Base-by-base conservation (phyloP, 768 basidiomycete genomes). In the Pleurotus citrinopileatus region DNA sequence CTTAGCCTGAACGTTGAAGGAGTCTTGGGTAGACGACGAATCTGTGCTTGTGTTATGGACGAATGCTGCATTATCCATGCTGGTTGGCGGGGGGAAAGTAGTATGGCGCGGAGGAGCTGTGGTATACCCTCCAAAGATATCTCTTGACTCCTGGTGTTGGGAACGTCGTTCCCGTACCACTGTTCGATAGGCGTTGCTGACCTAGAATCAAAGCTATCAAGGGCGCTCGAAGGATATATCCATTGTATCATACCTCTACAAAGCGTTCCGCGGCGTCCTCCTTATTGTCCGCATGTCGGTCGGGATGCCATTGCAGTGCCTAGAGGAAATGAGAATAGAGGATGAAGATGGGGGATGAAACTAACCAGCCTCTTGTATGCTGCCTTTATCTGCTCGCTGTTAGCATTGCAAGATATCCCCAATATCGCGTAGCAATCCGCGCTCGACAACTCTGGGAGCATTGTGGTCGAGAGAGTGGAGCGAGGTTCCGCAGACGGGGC, bases 271-370 rank as follows among this genome's bases (percentile, higher is more conserved):
- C 77, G 15, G 82, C 81, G 42, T 65, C 64, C 54, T 83, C 78
- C 62, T 78, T 81, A 55, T 78, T 73, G 23, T 72, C 66, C 19
- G 66, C 60, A 66, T 83, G 81, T 56, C 82, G 83, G 67, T 86
- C 84, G 57, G 84, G 84, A 59, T 87, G 84, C 83, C 84, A 87
- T 61, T 74, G 76, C 53, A 86, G 69, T 59, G 82, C 84, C 84
- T 68, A 59, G 55, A 42, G 55, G 15, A 6, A 17, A 27, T 47
- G 12, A 28, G 29, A 12, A 25, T 56, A 59, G 44, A 62, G 52
- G 54, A 56, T 54, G 56, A 57, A 51, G 29, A 50, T 58, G 55
- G 37, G 25, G n/a, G 10, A 3, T 34, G 2, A n/a, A 64, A 71
- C 61, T 70, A 10, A 85, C 85, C 70, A 81, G 71, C 65, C 73